These are phyloP conservation scores for Cytospora piceae DNA, from an alignment of 2,329 filamentous ascomycete species.

Conservation along the genomic window DNA sequence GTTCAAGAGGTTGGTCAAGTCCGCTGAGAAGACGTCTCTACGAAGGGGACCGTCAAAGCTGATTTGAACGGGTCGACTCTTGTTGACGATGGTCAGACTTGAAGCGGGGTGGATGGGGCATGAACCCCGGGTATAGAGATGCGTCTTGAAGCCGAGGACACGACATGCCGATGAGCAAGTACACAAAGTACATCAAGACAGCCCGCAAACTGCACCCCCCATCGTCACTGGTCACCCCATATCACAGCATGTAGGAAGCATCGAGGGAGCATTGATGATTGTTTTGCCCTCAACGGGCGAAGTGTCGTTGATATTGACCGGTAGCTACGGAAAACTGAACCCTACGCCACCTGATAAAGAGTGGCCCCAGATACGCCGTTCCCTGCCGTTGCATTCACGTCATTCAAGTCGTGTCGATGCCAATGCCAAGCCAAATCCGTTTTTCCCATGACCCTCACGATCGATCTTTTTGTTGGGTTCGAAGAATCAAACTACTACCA, in stretches of 20 bases:
- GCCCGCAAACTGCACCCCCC: too few relatives aligned
- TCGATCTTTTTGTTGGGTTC: conserved; percentile 10
- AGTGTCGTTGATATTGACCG: conserved; percentile 28
- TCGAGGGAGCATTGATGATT: neutral
- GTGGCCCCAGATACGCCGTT: conserved; percentile 28
- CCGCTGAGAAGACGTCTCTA: too few relatives aligned
- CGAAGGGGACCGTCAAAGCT: too few relatives aligned
- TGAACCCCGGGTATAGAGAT: too few relatives aligned
- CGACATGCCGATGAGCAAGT: too few relatives aligned
- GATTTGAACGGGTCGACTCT: too few relatives aligned
- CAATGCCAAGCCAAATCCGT: conserved; percentile 24
- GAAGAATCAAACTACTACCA: conserved; percentile 15
- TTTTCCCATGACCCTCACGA: conserved; percentile 26
- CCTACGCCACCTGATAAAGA: conserved; percentile 25
- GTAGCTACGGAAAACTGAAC: conserved; percentile 28
- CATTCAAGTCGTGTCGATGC: conserved; percentile 28
- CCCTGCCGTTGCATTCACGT: conserved; percentile 24
- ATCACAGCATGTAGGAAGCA: neutral
- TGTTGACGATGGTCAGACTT: too few relatives aligned
- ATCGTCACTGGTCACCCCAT: neutral
- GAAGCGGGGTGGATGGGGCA: too few relatives aligned
- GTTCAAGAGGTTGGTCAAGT: too few relatives aligned
- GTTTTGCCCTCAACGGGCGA: conserved; percentile 27
- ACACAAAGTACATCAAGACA: too few relatives aligned
- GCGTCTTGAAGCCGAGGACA: too few relatives aligned